A percentile compares a stretch with the other conserved stretches of the same genome.
Conservation (phyloP, 176 grass and related monocot genomes). For the Sorghum bicolor region DNA sequence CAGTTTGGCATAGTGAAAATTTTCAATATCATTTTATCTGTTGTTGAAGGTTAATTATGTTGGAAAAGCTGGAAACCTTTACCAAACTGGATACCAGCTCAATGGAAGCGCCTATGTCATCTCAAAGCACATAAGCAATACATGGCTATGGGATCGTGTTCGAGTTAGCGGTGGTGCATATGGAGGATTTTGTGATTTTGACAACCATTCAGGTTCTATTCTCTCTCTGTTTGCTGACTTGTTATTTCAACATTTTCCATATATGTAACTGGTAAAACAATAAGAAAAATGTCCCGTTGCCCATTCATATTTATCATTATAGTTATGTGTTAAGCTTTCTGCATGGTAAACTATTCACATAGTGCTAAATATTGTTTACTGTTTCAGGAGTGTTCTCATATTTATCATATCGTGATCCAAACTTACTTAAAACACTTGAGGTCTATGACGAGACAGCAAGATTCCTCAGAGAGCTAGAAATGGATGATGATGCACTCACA, state of each 20-base stretch:
- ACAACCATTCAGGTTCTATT: constrained; percentile 78
- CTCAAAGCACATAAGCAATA: constrained; percentile 92
- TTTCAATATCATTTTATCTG: constrained; percentile 23
- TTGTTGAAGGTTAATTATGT: constrained; percentile 95
- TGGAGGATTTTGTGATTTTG: constrained; percentile 99
- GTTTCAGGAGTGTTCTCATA: constrained; percentile 91
- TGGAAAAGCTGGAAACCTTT: constrained; percentile 91
- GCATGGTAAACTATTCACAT: constrained; percentile 26
- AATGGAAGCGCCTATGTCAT: constrained; percentile 95
- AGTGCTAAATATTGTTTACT: constrained; percentile 23
- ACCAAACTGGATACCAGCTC: constrained; percentile 88
- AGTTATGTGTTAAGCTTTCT: background rate
- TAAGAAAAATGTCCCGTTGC: background rate
- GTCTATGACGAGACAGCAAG: constrained; percentile 89
- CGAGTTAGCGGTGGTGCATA: constrained; percentile 97
- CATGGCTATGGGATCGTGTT: constrained; percentile 96
- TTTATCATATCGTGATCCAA: constrained; percentile 97
- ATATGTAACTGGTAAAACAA: background rate
- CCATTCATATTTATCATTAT: background rate
- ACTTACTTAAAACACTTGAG: constrained; percentile 93
- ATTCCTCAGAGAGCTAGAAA: constrained; percentile 85
- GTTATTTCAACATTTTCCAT: background rate
- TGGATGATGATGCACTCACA: constrained; percentile 76
- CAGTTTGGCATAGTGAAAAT: constrained; percentile 10
- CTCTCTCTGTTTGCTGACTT: background rate